Base-by-base conservation (phyloP, 352 stramenopile genomes). In the Salisapilia sapeloensis region DNA sequence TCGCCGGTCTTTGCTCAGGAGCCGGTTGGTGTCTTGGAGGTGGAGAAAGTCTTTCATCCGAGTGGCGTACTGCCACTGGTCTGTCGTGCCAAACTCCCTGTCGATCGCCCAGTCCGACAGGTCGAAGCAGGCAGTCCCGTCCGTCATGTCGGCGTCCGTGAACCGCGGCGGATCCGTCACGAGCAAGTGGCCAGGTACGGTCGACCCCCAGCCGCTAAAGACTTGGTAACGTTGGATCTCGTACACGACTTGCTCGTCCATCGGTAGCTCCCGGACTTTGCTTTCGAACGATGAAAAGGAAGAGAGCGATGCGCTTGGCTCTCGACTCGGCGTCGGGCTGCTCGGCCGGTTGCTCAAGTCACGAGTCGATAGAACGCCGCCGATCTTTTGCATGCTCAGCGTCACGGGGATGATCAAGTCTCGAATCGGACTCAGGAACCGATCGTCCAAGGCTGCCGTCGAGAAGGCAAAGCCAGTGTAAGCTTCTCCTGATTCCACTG, bases 381-480 rank as follows among this genome's bases (percentile, higher is more conserved):
- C 57, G 21, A 72, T 46, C 48, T 11, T 60, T 30, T 24, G 40
- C 40, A 44, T 54, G 22, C 72, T 67, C 17, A 71, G 60, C 11
- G 51, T 74, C 5, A 83, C 55, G 0, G 70, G 69, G 24, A 90
- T 45, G 9, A 85, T 60, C 28, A 90, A 40, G 16, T 82, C 62
- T 1, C 70, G 74, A 20, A 90, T 27, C 6, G 71, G 70, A 39
- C 84, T 83, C 24, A 85, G 40, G 45, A 86, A 84, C 5, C 74
- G 70, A 32, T 86, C 71, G 44, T 90, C 72, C 0, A 79, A 41
- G 2, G 63, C 41, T 37, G 83, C 65, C 1, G 70, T 85, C 23
- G 75, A 90, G 48, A 90, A 90, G 0, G 75, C 75, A 34, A 86
- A 87, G 6, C 75, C 71, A 0, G 71, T 83, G 53, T 90, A 86